A percentile compares a stretch with the other conserved stretches of the same genome.
These are phyloP conservation scores for Alternaria hordeiaustralica DNA, from an alignment of 2,329 filamentous ascomycete genomes.

Conservation along the genomic window DNA sequence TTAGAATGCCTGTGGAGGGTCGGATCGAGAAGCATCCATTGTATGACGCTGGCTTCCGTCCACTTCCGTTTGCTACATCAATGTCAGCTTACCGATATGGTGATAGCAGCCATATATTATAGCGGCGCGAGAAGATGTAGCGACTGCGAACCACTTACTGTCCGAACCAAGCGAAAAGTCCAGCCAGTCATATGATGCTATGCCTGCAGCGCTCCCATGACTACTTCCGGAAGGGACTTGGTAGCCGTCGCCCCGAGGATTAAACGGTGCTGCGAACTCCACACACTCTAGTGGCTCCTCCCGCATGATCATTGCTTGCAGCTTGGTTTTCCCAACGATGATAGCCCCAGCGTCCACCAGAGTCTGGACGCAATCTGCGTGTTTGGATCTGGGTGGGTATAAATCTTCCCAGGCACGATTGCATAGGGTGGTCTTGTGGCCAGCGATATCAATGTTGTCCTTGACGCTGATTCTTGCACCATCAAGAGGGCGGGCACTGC, in stretches of 20 bases:
- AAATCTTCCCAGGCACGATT: conserved; percentile 11
- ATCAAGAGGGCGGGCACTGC: conserved; percentile 16
- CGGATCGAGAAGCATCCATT: too few species aligned
- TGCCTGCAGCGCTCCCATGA: conserved; percentile 3
- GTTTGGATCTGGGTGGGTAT: conserved; percentile 3
- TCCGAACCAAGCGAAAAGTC: conserved; percentile 45
- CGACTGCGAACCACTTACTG: neutral
- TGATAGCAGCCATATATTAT: too few species aligned
- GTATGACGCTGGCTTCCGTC: too few species aligned
- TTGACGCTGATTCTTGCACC: conserved; percentile 42
- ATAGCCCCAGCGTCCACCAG: conserved; percentile 26
- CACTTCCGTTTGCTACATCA: too few species aligned
- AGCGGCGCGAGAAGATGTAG: too few species aligned
- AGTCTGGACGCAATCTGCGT: neutral
- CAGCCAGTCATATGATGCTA: conserved; percentile 17
- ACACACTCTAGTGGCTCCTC: conserved; percentile 7
- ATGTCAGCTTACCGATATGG: too few species aligned
- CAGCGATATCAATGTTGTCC: conserved; percentile 14
- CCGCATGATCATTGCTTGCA: conserved; percentile 51
- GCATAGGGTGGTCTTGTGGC: conserved; percentile 8
- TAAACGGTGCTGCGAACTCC: conserved; percentile 22
- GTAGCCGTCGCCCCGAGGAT: conserved; percentile 36
- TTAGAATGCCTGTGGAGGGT: too few species aligned
- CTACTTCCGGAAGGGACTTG: conserved; percentile 14
- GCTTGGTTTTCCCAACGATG: conserved; percentile 60